Evolutionary conservation across 1,284 basidiomycete species (phyloP).

Genomic region (Clitocybe nebularis): DNA sequence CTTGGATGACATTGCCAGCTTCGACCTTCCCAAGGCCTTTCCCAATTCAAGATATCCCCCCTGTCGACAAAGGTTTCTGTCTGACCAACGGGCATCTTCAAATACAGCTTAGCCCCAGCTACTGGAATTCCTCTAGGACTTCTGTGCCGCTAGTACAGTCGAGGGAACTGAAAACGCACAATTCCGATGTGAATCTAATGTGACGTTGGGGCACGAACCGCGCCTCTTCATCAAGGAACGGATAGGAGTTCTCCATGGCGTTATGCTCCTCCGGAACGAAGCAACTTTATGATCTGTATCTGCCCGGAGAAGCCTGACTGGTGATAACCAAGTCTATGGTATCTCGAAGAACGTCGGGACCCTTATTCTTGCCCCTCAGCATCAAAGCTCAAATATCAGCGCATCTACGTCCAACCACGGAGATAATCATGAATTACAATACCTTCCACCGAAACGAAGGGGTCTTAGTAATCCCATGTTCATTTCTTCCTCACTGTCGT

Average conservation of each 20-base stretch:
- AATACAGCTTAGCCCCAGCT: conserved; percentile 29
- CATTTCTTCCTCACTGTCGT: conserved; percentile 31
- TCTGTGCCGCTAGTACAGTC: conserved; percentile 28
- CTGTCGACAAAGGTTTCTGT: conserved; percentile 26
- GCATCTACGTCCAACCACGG: too few relatives aligned
- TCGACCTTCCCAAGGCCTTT: conserved; percentile 7
- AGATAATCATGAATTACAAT: neutral
- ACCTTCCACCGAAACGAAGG: conserved; percentile 26
- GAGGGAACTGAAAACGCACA: conserved; percentile 23
- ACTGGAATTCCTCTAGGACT: conserved; percentile 28
- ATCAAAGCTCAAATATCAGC: conserved; percentile 30
- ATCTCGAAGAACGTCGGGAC: conserved; percentile 27
- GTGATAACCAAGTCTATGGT: conserved; percentile 29
- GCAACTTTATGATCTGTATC: conserved; percentile 20
- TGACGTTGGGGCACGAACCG: conserved; percentile 17
- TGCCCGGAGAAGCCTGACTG: conserved; percentile 25
- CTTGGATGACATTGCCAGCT: conserved; percentile 3
- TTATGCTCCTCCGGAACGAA: conserved; percentile 34
- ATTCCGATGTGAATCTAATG: neutral
- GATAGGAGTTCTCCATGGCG: conserved; percentile 33
- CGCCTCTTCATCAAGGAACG: conserved; percentile 32
- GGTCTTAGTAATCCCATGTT: conserved; percentile 19
- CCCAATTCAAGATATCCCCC: conserved; percentile 32
- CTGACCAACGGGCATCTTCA: conserved; percentile 30
- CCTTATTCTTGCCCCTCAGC: conserved; percentile 28